Evolutionary conservation across 2,329 filamentous ascomycete species (phyloP).

Genomic region (Raffaelea albimanens): DNA sequence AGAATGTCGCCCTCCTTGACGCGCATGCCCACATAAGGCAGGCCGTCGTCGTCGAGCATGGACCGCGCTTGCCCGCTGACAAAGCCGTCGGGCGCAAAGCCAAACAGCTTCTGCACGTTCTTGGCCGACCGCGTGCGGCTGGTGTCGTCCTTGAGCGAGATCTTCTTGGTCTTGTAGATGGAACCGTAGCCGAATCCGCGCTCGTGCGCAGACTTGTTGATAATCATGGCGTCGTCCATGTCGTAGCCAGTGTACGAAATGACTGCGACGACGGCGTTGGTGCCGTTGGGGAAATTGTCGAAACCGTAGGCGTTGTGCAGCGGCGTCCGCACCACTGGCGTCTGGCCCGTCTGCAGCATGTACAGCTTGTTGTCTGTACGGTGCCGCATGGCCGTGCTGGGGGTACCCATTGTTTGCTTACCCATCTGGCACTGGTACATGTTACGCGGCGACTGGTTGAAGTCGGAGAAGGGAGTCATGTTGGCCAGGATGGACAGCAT

Average conservation of each 20-base stretch:
- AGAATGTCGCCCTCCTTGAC: constrained; percentile 75
- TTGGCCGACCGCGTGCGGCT: constrained; percentile 56
- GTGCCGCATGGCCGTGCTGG: constrained; percentile 72
- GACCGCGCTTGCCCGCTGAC: constrained; percentile 61
- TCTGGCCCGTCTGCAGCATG: constrained; percentile 88
- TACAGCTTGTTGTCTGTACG: constrained; percentile 98
- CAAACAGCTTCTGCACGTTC: constrained; percentile 73
- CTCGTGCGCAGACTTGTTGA: constrained; percentile 96
- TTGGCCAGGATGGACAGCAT: constrained; percentile 97
- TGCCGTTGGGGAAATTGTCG: constrained; percentile 96
- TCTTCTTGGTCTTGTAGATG: constrained; percentile 95
- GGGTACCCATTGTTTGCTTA: constrained; percentile 98
- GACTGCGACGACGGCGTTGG: constrained; percentile 90
- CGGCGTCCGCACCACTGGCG: constrained; percentile 82
- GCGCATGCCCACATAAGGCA: constrained; percentile 70
- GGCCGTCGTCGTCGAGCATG: constrained; percentile 76
- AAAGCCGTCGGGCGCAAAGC: constrained; percentile 71
- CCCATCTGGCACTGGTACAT: constrained; percentile 99
- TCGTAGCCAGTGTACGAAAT: constrained; percentile 99
- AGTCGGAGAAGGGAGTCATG: constrained; percentile 97
- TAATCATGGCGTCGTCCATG: constrained; percentile 99
- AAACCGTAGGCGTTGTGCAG: constrained; percentile 94
- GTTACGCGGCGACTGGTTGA: constrained; percentile 96
- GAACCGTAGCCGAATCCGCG: constrained; percentile 92
- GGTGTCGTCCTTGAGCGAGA: constrained; percentile 76